Percentiles rank a stretch among this genome's conserved stretches.
These are phyloP conservation scores for Sclerotinia trifoliorum DNA, from an alignment of 2,329 filamentous ascomycete genomes.

Conservation along the genomic window DNA sequence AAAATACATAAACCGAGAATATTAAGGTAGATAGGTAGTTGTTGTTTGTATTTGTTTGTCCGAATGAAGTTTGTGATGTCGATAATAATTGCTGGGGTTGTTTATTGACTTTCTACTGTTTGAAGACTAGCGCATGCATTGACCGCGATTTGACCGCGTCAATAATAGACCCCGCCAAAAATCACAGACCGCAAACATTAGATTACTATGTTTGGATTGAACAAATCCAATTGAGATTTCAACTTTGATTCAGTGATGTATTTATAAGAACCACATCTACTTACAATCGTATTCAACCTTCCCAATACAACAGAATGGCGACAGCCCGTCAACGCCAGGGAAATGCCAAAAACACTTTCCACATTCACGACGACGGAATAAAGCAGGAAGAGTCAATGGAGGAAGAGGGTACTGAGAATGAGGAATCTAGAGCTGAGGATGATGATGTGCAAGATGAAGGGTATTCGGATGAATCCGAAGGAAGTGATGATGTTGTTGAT, in stretches of 20 bases:
- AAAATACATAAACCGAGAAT: conserved; percentile 18
- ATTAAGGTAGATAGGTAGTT: background rate
- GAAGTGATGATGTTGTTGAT: conserved; percentile 62
- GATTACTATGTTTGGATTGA: background rate
- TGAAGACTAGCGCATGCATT: conserved; percentile 1
- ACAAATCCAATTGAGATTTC: conserved; percentile 1
- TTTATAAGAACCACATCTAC: conserved; percentile 18
- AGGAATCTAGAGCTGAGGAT: conserved; percentile 34
- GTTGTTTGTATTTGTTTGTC: conserved; percentile 10
- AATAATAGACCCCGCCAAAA: conserved; percentile 20
- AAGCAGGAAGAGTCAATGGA: conserved; percentile 40
- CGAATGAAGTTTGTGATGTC: conserved; percentile 4
- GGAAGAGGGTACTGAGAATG: conserved; percentile 41
- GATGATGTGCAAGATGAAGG: conserved; percentile 42
- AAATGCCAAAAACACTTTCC: conserved; percentile 39
- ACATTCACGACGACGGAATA: conserved; percentile 43
- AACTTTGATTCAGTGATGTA: conserved; percentile 1
- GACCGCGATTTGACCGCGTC: conserved; percentile 20
- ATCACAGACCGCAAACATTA: background rate
- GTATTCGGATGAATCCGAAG: conserved; percentile 52
- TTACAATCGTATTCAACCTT: conserved; percentile 21
- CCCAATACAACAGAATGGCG: conserved; percentile 30
- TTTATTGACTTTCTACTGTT: conserved; percentile 21
- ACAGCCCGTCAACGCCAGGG: conserved; percentile 34
- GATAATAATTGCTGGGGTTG: conserved; percentile 20